Percentiles rank a stretch among this genome's conserved stretches.
phyloP scores from a whole-genome alignment of 176 grass and related monocot genomes.

The Pontederia crassipes region DNA sequence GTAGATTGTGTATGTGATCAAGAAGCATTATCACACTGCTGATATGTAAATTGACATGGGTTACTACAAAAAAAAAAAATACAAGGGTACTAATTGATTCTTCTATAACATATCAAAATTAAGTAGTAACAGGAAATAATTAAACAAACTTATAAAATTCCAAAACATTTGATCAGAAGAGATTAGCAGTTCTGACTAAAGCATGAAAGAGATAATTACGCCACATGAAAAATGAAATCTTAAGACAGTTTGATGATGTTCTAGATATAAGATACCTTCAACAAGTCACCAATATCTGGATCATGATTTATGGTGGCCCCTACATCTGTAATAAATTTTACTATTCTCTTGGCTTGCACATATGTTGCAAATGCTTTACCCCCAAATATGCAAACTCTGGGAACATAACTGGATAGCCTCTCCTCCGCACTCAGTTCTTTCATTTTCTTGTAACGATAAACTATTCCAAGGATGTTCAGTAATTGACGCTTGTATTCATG shows the following conservation, averaged over 20 bases:
- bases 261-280: slow-evolving; percentile 53
- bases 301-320: slow-evolving; percentile 88
- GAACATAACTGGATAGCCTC: slow-evolving; percentile 61
- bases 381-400: slow-evolving; percentile 95
- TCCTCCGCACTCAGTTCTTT: slow-evolving; percentile 83
- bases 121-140: no score
- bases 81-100: no score
- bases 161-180: no score
- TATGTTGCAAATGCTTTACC: slow-evolving; percentile 99
- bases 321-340: slow-evolving; percentile 96
- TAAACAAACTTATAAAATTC: no score
- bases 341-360: slow-evolving; percentile 89
- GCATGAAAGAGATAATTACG: background rate
- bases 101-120: no score
- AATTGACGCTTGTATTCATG: slow-evolving; percentile 96
- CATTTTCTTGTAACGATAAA: slow-evolving; percentile 98
- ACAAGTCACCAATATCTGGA: slow-evolving; percentile 77
- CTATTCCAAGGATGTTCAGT: slow-evolving; percentile 94
- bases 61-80: no score
- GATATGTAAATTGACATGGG: no score
- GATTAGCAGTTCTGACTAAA: no score
- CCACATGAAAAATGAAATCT: background rate
- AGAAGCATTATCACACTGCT: no score
- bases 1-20: no score
- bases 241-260: no score